These are phyloP conservation scores for Aciculosporium take DNA, from an alignment of 2,329 filamentous ascomycete genomes.

Conservation along the genomic window DNA sequence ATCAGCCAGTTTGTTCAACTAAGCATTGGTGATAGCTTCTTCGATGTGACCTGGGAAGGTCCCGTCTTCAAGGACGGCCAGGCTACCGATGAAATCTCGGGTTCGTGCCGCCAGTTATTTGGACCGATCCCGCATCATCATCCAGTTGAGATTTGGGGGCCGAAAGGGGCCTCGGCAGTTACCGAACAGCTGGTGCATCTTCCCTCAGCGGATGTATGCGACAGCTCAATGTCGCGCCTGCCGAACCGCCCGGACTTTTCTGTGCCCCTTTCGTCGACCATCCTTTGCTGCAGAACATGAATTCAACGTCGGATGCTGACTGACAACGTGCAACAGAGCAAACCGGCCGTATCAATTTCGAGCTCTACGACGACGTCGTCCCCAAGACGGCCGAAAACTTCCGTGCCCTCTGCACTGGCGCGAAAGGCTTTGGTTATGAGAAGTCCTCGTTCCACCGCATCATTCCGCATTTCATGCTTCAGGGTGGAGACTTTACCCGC, in stretches of 20 bases:
- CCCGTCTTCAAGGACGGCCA: slow-evolving; percentile 49
- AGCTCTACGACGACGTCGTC: slow-evolving; percentile 71
- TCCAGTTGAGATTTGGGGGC: neutral
- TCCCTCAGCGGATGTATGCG: neutral
- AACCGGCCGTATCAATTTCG: slow-evolving; percentile 71
- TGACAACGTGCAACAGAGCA: slow-evolving; percentile 36
- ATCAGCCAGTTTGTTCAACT: neutral
- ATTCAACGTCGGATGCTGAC: slow-evolving; percentile 3
- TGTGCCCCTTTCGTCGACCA: neutral
- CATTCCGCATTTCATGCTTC: slow-evolving; percentile 88
- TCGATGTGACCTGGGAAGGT: slow-evolving; percentile 61
- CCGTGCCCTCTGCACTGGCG: slow-evolving; percentile 64
- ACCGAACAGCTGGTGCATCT: neutral
- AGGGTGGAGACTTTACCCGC: slow-evolving; percentile 91
- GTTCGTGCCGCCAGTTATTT: slow-evolving; percentile 31
- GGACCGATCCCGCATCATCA: neutral
- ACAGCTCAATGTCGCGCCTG: neutral
- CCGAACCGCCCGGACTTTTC: neutral
- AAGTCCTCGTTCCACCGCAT: slow-evolving; percentile 83
- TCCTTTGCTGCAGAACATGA: neutral
- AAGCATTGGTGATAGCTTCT: slow-evolving; percentile 35
- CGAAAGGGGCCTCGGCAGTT: too few relatives aligned
- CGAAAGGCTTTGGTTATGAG: slow-evolving; percentile 73
- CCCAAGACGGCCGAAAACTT: slow-evolving; percentile 85
- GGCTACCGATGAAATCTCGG: slow-evolving; percentile 39